phyloP scores from a whole-genome alignment of 768 basidiomycete species.

The Porpolomopsis calyptriformis region DNA sequence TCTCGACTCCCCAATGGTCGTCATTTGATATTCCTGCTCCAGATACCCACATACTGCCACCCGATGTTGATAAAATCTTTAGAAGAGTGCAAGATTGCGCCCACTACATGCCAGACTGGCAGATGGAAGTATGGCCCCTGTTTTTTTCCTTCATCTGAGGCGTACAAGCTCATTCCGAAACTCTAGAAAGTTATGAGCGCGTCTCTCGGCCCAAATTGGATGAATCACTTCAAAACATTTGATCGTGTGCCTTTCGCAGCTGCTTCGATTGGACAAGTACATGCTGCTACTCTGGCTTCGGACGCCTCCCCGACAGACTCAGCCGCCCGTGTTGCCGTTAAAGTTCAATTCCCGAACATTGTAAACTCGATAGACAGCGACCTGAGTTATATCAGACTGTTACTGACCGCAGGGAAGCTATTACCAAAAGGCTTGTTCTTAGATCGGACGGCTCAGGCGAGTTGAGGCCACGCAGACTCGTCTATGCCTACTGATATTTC shows the following conservation, averaged over 20 bases:
- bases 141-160: not conserved
- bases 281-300: conserved; percentile 54
- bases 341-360: conserved; percentile 94
- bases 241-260: conserved; percentile 85
- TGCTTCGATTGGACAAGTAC: conserved; percentile 96
- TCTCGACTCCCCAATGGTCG: not conserved
- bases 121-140: conserved; percentile 65
- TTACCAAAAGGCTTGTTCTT: conserved; percentile 86
- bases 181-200: conserved; percentile 54
- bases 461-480: not conserved
- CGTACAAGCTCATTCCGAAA: not conserved
- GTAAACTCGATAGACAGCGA: conserved; percentile 80
- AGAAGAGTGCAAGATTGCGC: conserved; percentile 88
- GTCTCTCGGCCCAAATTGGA: conserved; percentile 74
- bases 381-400: conserved; percentile 70
- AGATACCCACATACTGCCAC: conserved; percentile 86
- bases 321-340: conserved; percentile 60
- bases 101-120: conserved; percentile 98
- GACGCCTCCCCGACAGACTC: conserved; percentile 41
- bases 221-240: conserved; percentile 58
- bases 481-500: not conserved
- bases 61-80: conserved; percentile 81
- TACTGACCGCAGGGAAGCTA: conserved; percentile 70
- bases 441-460: conserved; percentile 72
- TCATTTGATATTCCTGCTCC: not conserved